Conservation (phyloP, 164 flowering plant species). For the Chimonanthus praecox region DNA sequence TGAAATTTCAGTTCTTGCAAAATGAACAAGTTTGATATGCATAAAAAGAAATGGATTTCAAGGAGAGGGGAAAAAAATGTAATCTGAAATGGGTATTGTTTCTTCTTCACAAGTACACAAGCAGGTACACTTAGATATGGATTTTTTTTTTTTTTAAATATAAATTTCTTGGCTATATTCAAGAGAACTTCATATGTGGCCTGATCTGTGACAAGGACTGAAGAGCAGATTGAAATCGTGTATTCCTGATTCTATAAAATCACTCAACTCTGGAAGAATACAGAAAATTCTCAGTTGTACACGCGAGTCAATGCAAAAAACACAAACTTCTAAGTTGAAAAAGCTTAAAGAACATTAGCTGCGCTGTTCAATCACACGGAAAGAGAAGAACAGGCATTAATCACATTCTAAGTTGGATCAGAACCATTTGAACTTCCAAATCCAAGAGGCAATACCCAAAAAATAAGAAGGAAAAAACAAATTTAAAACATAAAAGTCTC, state of each 20-base stretch:
- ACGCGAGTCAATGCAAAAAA: conserved; percentile 21
- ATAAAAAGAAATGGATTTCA: background rate
- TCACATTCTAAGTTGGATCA: background rate
- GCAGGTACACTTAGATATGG: background rate
- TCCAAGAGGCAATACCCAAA: background rate
- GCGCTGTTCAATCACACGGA: conserved; percentile 3
- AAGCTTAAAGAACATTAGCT: background rate
- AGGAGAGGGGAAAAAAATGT: background rate
- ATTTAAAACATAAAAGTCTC: conserved; percentile 14
- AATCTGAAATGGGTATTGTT: background rate
- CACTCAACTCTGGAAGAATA: conserved; percentile 12
- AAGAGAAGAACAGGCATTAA: background rate
- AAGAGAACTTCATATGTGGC: background rate
- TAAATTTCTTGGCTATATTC: background rate
- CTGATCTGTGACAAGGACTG: conserved; percentile 4
- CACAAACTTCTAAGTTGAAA: conserved; percentile 28
- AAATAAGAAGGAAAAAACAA: conserved; percentile 9
- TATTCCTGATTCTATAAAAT: conserved; percentile 7
- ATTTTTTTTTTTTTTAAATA: background rate
- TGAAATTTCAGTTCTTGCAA: background rate
- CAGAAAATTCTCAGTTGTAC: conserved; percentile 19
- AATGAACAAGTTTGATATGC: background rate
- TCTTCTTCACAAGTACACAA: conserved; percentile 3
- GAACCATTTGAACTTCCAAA: background rate
- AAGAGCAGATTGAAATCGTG: conserved; percentile 8